These are phyloP conservation scores for Quercus variabilis DNA, from an alignment of 306 rosid genomes.

Conservation along the genomic window DNA sequence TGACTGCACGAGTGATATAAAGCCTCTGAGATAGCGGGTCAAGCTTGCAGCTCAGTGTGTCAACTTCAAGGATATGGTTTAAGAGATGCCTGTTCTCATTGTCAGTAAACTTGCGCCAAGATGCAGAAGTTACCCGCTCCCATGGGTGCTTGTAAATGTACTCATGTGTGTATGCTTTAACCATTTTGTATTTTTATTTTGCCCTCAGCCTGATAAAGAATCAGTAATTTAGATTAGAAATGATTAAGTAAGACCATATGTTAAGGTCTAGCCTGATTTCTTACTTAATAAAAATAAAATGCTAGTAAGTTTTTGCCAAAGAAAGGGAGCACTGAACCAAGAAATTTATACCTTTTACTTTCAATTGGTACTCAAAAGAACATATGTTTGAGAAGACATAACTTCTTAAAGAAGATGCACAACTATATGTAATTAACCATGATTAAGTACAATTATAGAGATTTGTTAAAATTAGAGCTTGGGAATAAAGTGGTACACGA, in stretches of 20 bases:
- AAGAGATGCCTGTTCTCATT: slow-evolving; percentile 69
- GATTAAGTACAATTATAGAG: neutral
- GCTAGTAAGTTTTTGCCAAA: neutral
- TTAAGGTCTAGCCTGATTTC: neutral
- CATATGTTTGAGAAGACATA: too few species aligned
- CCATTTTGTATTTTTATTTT: slow-evolving; percentile 44
- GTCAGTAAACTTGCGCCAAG: slow-evolving; percentile 91
- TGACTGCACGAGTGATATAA: slow-evolving; percentile 64
- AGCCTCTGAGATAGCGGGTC: slow-evolving; percentile 68
- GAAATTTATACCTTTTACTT: neutral
- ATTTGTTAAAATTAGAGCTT: neutral
- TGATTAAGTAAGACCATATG: neutral
- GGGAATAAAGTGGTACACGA: neutral
- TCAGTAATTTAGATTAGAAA: neutral
- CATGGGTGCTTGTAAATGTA: slow-evolving; percentile 88
- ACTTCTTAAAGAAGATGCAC: neutral
- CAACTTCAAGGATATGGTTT: slow-evolving; percentile 81
- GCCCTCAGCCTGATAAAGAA: slow-evolving; percentile 3
- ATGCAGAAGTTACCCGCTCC: slow-evolving; percentile 86
- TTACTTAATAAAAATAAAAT: neutral
- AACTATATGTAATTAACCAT: neutral
- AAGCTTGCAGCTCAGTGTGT: slow-evolving; percentile 60
- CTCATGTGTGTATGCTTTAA: slow-evolving; percentile 74
- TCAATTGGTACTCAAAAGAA: too few species aligned
- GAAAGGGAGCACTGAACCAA: neutral